A percentile compares a stretch with the other conserved stretches of the same genome.
Conservation (phyloP, 345 rosid genomes). For the Hevea brasiliensis region DNA sequence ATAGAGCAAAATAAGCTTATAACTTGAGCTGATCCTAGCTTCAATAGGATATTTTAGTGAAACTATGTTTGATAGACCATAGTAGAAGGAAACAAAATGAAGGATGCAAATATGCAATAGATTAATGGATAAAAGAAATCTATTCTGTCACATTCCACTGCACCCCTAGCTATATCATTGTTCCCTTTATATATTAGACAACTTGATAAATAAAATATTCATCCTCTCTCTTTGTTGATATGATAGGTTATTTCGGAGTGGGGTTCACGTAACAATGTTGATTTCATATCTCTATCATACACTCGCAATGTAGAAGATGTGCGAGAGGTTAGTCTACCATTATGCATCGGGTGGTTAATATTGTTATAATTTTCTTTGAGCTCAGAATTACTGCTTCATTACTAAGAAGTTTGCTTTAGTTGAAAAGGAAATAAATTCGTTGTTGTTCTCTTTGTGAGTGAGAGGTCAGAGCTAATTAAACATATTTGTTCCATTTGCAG, state of each 20-base stretch:
- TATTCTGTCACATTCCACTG: neutral
- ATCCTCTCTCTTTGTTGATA: neutral
- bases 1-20: too few species aligned
- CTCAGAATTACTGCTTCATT: neutral
- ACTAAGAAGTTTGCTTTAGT: neutral
- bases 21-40: too few species aligned
- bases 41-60: too few species aligned
- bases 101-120: too few species aligned
- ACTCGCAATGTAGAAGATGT: conserved; percentile 37
- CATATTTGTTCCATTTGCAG: conserved; percentile 16
- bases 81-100: neutral
- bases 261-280: conserved; percentile 33
- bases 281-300: conserved; percentile 35
- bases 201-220: too few species aligned
- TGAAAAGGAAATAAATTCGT: neutral
- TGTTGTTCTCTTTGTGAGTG: neutral
- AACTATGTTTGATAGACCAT: neutral
- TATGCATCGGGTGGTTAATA: neutral
- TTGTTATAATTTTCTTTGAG: neutral
- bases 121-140: too few species aligned
- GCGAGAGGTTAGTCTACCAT: conserved; percentile 25
- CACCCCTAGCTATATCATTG: too few species aligned
- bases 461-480: neutral
- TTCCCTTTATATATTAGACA: too few species aligned
- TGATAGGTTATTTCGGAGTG: conserved; percentile 33